A percentile compares a stretch with the other conserved stretches of the same genome.
phyloP scores from a whole-genome alignment of 2,329 filamentous ascomycete species.

The Microdochium paspali region DNA sequence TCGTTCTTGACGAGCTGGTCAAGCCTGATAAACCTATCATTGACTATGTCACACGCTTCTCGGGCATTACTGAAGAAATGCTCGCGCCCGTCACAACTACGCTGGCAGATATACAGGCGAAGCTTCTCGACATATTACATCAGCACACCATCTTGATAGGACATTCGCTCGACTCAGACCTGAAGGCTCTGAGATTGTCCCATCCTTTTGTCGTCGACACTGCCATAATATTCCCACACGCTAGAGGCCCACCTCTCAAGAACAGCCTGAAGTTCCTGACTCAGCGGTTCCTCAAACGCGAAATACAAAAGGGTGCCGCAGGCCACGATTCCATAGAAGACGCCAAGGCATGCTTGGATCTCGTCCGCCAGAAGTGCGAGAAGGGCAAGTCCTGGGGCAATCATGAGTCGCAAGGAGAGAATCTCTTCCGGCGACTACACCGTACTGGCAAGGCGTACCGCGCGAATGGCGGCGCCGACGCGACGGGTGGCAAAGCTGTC shows the following conservation, averaged over 20 bases:
- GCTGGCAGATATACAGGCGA: slow-evolving; percentile 70
- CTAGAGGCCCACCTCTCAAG: slow-evolving; percentile 80
- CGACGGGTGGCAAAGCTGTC: slow-evolving; percentile 42
- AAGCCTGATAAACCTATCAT: slow-evolving; percentile 81
- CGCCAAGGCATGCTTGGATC: slow-evolving; percentile 79
- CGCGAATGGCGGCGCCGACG: slow-evolving; percentile 46
- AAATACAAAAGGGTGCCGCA: slow-evolving; percentile 70
- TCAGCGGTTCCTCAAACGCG: slow-evolving; percentile 74
- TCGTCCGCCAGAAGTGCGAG: slow-evolving; percentile 93
- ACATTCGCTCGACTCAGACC: slow-evolving; percentile 74
- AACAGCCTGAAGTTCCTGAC: slow-evolving; percentile 84
- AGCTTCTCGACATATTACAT: slow-evolving; percentile 62
- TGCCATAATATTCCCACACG: slow-evolving; percentile 80
- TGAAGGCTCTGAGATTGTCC: slow-evolving; percentile 74
- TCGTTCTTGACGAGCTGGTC: slow-evolving; percentile 82
- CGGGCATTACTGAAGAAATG: slow-evolving; percentile 84
- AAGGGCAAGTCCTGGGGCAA: slow-evolving; percentile 82
- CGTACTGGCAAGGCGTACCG: slow-evolving; percentile 54
- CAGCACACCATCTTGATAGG: slow-evolving; percentile 67
- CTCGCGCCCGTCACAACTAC: slow-evolving; percentile 77
- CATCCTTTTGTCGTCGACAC: slow-evolving; percentile 95
- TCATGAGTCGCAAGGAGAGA: slow-evolving; percentile 70
- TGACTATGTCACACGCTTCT: slow-evolving; percentile 87
- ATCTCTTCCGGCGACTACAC: slow-evolving; percentile 76
- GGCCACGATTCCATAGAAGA: slow-evolving; percentile 94